Evolutionary conservation across 129 eudicot genomes (phyloP).

Genomic region (Arctium lappa): DNA sequence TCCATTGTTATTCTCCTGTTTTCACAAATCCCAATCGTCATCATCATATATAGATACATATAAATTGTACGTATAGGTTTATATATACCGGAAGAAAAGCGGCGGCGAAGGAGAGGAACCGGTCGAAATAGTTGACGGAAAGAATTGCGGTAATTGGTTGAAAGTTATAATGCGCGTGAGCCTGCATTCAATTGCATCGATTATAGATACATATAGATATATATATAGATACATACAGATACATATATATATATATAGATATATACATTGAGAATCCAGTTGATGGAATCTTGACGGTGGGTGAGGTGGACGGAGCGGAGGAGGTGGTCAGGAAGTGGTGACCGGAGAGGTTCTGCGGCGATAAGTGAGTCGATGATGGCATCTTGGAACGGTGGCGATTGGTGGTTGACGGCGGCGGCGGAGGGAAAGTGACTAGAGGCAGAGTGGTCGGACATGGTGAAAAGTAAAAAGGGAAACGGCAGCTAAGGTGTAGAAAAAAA

Average conservation of each 20-base stretch:
- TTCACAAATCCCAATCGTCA: not conserved
- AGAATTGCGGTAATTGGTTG: slow-evolving; percentile 54
- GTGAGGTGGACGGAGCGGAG: slow-evolving; percentile 23
- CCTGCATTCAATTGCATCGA: slow-evolving; percentile 32
- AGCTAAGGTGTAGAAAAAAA: not conserved
- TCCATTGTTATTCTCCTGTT: slow-evolving; percentile 32
- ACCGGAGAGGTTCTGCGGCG: slow-evolving; percentile 34
- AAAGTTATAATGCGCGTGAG: slow-evolving; percentile 40
- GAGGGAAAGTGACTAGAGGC: slow-evolving; percentile 15
- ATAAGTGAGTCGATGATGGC: slow-evolving; percentile 32
- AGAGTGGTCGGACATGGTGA: slow-evolving; percentile 32
- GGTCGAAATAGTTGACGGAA: slow-evolving; percentile 67
- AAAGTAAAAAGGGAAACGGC: not conserved
- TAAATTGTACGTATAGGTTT: not conserved
- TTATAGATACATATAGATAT: not conserved
- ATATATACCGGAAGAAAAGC: slow-evolving; percentile 29
- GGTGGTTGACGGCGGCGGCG: slow-evolving; percentile 34
- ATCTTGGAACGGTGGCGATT: slow-evolving; percentile 5
- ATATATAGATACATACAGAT: slow-evolving; percentile 10
- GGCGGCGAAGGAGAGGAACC: slow-evolving; percentile 34
- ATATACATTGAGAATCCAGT: slow-evolving; percentile 56
- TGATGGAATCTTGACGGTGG: slow-evolving; percentile 63
- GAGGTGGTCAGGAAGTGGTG: slow-evolving; percentile 37
- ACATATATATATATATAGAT: not conserved
- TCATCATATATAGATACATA: not conserved